Evolutionary conservation across 305 asterid species (phyloP).

Genomic region (Fraxinus greggii): DNA sequence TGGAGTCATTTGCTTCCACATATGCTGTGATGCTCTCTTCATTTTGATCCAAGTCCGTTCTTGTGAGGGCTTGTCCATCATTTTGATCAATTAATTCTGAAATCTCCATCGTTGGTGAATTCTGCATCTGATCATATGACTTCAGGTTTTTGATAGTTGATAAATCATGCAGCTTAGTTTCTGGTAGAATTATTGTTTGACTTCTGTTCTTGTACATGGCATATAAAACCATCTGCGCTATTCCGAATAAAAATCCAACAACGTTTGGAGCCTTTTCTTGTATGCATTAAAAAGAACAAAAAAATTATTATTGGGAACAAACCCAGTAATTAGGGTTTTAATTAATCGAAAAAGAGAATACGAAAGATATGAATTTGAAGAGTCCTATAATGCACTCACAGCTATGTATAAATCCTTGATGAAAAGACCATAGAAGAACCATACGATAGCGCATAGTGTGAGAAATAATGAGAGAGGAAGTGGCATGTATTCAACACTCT

Average conservation of each 20-base stretch:
- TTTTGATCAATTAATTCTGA: not conserved
- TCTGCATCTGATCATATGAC: slow-evolving; percentile 1
- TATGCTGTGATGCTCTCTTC: not conserved
- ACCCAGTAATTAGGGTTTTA: not conserved
- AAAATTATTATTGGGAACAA: not conserved
- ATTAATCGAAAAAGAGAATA: no score
- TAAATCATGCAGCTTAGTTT: slow-evolving; percentile 23
- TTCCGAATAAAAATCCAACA: slow-evolving; percentile 37
- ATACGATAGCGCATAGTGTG: slow-evolving; percentile 63
- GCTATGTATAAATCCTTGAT: slow-evolving; percentile 69
- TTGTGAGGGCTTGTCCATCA: not conserved
- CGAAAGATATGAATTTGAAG: not conserved
- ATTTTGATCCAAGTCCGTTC: not conserved
- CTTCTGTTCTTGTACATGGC: slow-evolving; percentile 28
- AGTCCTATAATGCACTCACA: slow-evolving; percentile 39
- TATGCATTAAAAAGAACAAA: no score
- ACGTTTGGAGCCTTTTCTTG: slow-evolving; percentile 42
- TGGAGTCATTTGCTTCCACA: not conserved
- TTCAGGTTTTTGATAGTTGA: slow-evolving; percentile 8
- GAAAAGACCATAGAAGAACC: slow-evolving; percentile 75
- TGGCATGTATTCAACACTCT: slow-evolving; percentile 85
- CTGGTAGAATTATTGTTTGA: slow-evolving; percentile 22
- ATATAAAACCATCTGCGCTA: slow-evolving; percentile 37
- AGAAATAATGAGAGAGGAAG: slow-evolving; percentile 64
- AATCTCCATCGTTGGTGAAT: not conserved